Evolutionary conservation across 345 rosid species (phyloP).

Genomic region (Eucalyptus albens): DNA sequence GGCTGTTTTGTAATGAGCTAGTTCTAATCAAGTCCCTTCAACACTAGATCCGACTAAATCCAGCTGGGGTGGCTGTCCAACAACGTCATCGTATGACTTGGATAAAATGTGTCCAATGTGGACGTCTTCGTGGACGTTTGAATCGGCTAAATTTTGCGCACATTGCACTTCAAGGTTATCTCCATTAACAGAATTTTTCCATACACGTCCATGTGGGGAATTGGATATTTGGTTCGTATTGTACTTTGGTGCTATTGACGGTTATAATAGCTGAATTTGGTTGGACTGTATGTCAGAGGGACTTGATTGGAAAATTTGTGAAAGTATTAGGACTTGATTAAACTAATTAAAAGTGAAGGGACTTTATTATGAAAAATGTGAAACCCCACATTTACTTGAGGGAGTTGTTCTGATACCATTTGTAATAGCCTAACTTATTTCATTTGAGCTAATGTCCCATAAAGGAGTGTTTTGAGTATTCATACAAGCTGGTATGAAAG

Average conservation of each 20-base stretch:
- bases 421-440: not conserved
- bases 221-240: not conserved
- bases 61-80: not conserved
- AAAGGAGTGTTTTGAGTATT: not conserved
- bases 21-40: not conserved
- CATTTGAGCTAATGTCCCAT: not conserved
- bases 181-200: not conserved
- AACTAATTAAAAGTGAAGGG: not conserved
- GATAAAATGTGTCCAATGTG: not conserved
- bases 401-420: not conserved
- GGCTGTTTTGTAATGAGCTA: not conserved
- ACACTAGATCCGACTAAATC: not conserved
- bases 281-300: not conserved
- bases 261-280: not conserved
- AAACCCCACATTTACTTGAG: not conserved
- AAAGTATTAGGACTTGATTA: not conserved
- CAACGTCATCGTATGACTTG: not conserved
- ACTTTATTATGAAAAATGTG: not conserved
- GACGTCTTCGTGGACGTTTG: not conserved
- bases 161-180: not conserved
- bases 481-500: not conserved
- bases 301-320: not conserved
- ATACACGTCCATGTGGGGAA: not conserved
- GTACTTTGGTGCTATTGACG: accelerated
- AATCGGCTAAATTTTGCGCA: not conserved